These are phyloP conservation scores for Flaveria trinervia DNA, from an alignment of 129 eudicot genomes.

Conservation along the genomic window DNA sequence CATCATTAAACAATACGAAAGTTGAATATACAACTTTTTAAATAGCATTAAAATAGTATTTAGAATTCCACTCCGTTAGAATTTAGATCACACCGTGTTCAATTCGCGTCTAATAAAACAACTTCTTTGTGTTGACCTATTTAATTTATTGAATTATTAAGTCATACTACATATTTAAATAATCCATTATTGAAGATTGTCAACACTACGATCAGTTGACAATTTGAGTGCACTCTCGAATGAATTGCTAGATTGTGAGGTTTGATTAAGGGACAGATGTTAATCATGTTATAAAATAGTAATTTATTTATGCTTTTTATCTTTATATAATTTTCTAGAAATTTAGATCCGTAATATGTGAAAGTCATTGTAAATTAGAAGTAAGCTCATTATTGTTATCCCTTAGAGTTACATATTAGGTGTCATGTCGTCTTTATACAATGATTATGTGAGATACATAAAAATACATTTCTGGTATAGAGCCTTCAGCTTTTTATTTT, in stretches of 20 bases:
- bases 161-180: background rate
- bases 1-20: background rate
- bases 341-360: background rate
- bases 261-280: background rate
- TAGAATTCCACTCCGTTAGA: background rate
- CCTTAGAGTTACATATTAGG: too few relatives aligned
- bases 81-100: slow-evolving; percentile 12
- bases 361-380: too few relatives aligned
- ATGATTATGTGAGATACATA: too few relatives aligned
- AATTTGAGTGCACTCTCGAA: slow-evolving; percentile 1
- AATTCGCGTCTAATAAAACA: background rate
- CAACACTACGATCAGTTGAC: background rate
- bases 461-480: too few relatives aligned
- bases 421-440: too few relatives aligned
- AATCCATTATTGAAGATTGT: background rate
- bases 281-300: background rate
- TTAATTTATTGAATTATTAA: background rate
- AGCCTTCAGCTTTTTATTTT: too few relatives aligned
- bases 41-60: background rate
- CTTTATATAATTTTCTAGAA: background rate
- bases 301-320: background rate
- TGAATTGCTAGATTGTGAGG: background rate
- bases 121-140: slow-evolving; percentile 1
- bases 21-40: background rate
- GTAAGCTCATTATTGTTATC: too few relatives aligned